Conservation (phyloP, 257 asterid genomes). For the Plectranthus barbatus region DNA sequence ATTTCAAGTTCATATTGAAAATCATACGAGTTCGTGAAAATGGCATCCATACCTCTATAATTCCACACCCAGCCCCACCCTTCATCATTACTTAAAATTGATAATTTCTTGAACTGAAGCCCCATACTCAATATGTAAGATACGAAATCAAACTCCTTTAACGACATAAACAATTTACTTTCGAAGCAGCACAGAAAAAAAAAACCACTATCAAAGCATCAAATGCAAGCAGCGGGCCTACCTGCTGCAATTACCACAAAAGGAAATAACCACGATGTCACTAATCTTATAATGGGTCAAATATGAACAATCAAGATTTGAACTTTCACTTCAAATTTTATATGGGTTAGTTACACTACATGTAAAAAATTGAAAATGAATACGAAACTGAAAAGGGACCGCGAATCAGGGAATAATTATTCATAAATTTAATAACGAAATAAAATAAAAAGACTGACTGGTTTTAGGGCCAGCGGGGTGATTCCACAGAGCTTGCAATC, state of each 20-base stretch:
- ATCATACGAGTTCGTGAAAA: too few relatives aligned
- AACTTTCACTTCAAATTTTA: neutral
- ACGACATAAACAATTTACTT: neutral
- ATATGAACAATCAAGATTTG: neutral
- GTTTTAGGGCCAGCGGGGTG: slow-evolving; percentile 52
- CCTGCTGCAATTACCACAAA: too few relatives aligned
- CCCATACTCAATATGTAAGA: neutral
- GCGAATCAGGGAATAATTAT: too few relatives aligned
- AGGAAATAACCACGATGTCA: too few relatives aligned
- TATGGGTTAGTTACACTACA: neutral
- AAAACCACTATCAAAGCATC: neutral
- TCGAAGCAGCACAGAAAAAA: neutral
- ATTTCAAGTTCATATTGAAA: too few relatives aligned
- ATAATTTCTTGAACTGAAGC: neutral
- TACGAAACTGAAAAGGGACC: neutral
- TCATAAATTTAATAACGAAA: neutral
- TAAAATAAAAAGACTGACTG: slow-evolving; percentile 15
- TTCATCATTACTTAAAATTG: too few relatives aligned
- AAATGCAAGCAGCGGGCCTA: neutral
- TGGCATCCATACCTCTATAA: too few relatives aligned
- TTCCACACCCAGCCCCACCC: neutral
- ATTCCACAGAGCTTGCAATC: slow-evolving; percentile 34
- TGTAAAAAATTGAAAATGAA: neutral
- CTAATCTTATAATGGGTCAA: neutral
- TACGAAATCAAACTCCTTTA: neutral